Evolutionary conservation across 257 asterid genomes (phyloP), one percentile per base, ranked within the genome.

Genomic region (Ophiorrhiza pumila): DNA sequence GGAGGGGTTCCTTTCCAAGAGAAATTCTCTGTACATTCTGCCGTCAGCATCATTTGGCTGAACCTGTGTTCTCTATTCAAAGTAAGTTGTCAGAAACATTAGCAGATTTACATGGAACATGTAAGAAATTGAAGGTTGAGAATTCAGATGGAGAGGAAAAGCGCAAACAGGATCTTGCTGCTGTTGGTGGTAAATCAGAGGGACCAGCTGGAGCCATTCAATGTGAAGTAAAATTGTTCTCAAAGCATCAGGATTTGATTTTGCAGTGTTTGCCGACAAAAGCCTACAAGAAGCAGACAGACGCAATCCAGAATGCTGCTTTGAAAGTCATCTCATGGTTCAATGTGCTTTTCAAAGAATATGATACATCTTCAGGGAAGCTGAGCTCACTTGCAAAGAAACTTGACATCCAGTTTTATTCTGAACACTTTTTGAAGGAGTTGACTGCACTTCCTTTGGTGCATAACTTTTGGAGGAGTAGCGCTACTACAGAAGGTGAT

Each of bases 1-100:
- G 99, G 98, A 88, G 89, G 87, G 97, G 97, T 64, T 76, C 90
- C 67, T 77, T 83, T 35, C 99, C 97, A 2, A 91, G 89, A 83
- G 97, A 94, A 65, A 78, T 89, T 58, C 93, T 94, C 11, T 79
- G 80, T 73, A 80, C 96, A 72, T 88, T 94, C 69, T 91, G 97
- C 78, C 98, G 97, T 47, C 88, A 82, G 79, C 91, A 87, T 78
- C 86, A 79, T 77, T 80, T 91, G 77, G 79, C 92, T 43, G 99
- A 91, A 83, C 99, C 99, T 58, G 79, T 82, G 67, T 82, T 93
- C 81, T 80, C 81, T 68, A 49, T 74, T 65, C 81, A 75, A 76
- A 84, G 81, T 57, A 74, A 39, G 68, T 63, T 74, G 56, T 49
- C 45, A 43, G 88, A 81, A 62, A 73, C 82, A 49, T 76, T 77